Evolutionary conservation across 495 filamentous ascomycete genomes (phyloP).

Genomic region (Amorphotheca resinae): DNA sequence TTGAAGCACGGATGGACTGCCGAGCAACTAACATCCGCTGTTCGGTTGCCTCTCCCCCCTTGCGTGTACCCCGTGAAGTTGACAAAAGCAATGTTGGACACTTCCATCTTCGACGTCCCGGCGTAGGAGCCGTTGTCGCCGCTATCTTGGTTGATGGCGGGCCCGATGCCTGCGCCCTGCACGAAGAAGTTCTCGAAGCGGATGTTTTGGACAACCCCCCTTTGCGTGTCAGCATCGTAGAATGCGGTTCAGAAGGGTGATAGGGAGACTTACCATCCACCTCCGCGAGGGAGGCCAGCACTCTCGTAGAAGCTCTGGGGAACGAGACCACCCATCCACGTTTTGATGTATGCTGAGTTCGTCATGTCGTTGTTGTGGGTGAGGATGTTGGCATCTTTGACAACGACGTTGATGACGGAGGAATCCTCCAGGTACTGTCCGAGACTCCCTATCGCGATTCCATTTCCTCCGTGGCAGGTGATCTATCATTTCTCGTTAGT

Average conservation of each 20-base stretch:
- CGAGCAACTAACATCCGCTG: conserved; percentile 34
- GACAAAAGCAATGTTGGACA: conserved; percentile 37
- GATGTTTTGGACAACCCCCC: conserved; percentile 37
- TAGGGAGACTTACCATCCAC: conserved; percentile 29
- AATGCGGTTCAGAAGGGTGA: neutral
- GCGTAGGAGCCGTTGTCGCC: conserved; percentile 39
- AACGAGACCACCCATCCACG: conserved; percentile 39
- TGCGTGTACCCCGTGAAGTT: conserved; percentile 41
- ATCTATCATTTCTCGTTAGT: too few relatives aligned
- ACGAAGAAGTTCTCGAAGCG: conserved; percentile 40
- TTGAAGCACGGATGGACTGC: conserved; percentile 35
- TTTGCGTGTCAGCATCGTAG: neutral
- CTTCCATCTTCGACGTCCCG: conserved; percentile 37
- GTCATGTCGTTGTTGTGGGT: conserved; percentile 36
- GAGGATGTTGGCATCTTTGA: conserved; percentile 36
- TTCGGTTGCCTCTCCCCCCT: conserved; percentile 16
- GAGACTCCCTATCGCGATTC: conserved; percentile 43
- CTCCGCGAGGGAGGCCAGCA: conserved; percentile 33
- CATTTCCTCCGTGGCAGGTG: conserved; percentile 42
- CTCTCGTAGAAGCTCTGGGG: conserved; percentile 36
- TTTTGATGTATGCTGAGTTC: conserved; percentile 45
- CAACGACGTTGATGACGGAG: conserved; percentile 32
- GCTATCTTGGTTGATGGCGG: conserved; percentile 34
- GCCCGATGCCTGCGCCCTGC: conserved; percentile 28
- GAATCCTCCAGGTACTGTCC: conserved; percentile 47